A percentile compares a stretch with the other conserved stretches of the same genome.
Evolutionary conservation across 495 filamentous ascomycete species (phyloP).

Genomic region (Penicillium fimorum): DNA sequence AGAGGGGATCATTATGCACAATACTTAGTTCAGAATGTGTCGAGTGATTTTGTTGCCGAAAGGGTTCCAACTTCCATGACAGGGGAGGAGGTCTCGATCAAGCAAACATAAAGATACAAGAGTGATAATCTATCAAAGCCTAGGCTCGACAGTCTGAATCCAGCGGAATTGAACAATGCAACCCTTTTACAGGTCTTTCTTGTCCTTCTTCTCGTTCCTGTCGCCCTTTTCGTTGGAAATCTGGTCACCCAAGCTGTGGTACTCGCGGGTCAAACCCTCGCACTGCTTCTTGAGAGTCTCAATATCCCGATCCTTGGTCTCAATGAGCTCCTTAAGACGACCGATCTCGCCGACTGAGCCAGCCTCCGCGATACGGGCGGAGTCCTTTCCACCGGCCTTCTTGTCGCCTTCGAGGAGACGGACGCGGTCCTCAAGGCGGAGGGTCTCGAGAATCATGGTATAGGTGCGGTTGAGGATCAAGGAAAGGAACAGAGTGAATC

Average conservation of each 20-base stretch:
- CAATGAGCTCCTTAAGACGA: conserved; percentile 66
- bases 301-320: conserved; percentile 69
- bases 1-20: conserved; percentile 11
- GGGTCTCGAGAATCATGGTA: conserved; percentile 90
- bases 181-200: conserved; percentile 64
- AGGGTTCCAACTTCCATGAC: background rate
- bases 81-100: background rate
- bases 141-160: background rate
- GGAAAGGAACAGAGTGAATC: conserved; percentile 98
- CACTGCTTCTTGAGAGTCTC: conserved; percentile 83
- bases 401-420: conserved; percentile 81
- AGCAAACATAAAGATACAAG: background rate
- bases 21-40: background rate
- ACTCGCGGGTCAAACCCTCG: conserved; percentile 73
- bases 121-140: background rate
- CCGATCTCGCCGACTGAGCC: conserved; percentile 74
- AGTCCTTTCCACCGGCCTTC: conserved; percentile 68
- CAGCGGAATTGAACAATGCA: background rate
- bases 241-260: conserved; percentile 76
- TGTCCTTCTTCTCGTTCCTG: conserved; percentile 64
- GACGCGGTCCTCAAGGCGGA: conserved; percentile 90
- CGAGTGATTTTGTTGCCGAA: background rate
- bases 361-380: conserved; percentile 59
- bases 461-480: conserved; percentile 99
- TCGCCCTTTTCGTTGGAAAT: conserved; percentile 57